Percentiles rank a stretch among this genome's conserved stretches.
These are phyloP conservation scores for Cyclotella baltica DNA, from an alignment of 108 stramenopile genomes.

Conservation along the genomic window DNA sequence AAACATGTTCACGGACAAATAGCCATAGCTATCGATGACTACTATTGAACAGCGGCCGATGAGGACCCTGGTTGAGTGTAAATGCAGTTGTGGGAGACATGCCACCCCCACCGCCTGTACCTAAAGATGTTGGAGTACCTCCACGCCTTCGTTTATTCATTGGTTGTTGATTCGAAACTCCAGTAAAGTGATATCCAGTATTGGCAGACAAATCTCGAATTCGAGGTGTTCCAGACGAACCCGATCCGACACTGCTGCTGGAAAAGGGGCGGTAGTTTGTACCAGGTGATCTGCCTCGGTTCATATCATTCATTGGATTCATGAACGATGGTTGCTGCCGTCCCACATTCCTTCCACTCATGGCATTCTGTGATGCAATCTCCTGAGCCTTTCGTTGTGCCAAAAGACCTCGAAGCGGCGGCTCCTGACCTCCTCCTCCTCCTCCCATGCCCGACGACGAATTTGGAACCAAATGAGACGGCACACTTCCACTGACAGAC, in stretches of 20 bases:
- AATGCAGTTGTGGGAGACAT: constrained; percentile 65
- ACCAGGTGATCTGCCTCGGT: constrained; percentile 42
- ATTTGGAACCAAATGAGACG: constrained; percentile 31
- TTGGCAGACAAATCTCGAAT: constrained; percentile 58
- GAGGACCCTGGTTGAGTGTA: constrained; percentile 55
- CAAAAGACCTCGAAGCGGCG: constrained; percentile 66
- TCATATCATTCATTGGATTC: constrained; percentile 38
- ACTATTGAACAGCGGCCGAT: constrained; percentile 35
- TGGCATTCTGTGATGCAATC: constrained; percentile 54
- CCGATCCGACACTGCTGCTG: constrained; percentile 48
- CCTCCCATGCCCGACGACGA: constrained; percentile 31
- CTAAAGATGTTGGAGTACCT: constrained; percentile 40
- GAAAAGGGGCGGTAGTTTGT: constrained; percentile 54
- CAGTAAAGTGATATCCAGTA: constrained; percentile 57
- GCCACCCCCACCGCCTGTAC: constrained; percentile 18
- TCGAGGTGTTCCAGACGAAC: constrained; percentile 41
- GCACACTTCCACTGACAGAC: constrained; percentile 13
- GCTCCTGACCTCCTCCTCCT: constrained; percentile 29
- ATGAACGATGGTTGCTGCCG: constrained; percentile 36
- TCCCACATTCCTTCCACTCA: constrained; percentile 38
- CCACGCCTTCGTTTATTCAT: constrained; percentile 60
- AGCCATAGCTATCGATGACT: constrained; percentile 1
- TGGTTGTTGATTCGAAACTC: constrained; percentile 40
- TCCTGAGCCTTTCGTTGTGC: constrained; percentile 66
- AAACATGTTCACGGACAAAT: not conserved